Evolutionary conservation across 768 basidiomycete genomes (phyloP).

Genomic region (Boletus rufocinnamomeus): DNA sequence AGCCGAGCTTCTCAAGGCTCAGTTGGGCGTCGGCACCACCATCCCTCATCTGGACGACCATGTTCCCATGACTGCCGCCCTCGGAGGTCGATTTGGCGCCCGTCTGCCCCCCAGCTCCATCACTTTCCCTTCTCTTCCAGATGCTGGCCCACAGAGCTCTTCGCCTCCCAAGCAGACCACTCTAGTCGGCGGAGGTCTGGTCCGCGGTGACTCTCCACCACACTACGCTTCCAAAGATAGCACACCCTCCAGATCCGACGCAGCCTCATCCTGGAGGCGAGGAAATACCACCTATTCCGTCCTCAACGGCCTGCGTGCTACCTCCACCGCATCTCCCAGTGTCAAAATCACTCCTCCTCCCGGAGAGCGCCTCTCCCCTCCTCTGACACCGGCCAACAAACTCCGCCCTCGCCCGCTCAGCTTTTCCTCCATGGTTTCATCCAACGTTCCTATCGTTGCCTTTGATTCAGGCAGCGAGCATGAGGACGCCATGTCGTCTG

Average conservation of each 20-base stretch:
- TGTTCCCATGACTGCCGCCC: constrained; percentile 78
- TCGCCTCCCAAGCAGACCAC: constrained; percentile 60
- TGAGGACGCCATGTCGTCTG: constrained; percentile 57
- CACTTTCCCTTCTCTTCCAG: constrained; percentile 42
- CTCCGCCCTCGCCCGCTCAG: constrained; percentile 69
- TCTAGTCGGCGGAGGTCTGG: constrained; percentile 70
- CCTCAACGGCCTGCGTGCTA: constrained; percentile 62
- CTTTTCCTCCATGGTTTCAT: constrained; percentile 52
- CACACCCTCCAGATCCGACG: constrained; percentile 78
- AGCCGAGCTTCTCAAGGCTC: constrained; percentile 64
- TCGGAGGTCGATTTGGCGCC: constrained; percentile 75
- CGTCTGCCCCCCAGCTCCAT: constrained; percentile 47
- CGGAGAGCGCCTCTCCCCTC: constrained; percentile 55
- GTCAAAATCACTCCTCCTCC: constrained; percentile 78
- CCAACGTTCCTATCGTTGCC: constrained; percentile 50
- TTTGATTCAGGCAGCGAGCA: constrained; percentile 58
- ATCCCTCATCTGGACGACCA: constrained; percentile 49
- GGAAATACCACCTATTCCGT: constrained; percentile 69
- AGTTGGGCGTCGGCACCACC: constrained; percentile 45
- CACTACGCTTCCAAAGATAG: constrained; percentile 36
- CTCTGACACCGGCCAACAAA: constrained; percentile 34
- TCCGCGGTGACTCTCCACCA: constrained; percentile 57
- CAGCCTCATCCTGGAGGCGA: constrained; percentile 80
- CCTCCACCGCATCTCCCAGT: constrained; percentile 54
- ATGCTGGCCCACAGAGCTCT: constrained; percentile 40